Percentiles rank a stretch among this genome's conserved stretches.
Evolutionary conservation across 2,329 filamentous ascomycete species (phyloP).

Genomic region (Fusarium odoratissimum): DNA sequence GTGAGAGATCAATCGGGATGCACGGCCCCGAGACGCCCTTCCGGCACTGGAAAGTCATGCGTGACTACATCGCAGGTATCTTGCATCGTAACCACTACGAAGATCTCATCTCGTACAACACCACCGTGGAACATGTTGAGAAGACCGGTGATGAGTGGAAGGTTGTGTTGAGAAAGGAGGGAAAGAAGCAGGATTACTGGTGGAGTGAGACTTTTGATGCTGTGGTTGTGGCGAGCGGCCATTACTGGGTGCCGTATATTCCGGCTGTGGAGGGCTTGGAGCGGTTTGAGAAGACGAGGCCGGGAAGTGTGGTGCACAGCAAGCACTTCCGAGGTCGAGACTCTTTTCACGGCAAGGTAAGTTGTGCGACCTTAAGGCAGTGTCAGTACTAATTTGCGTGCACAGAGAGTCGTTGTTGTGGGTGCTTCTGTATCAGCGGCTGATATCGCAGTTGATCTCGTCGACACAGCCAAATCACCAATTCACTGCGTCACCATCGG

Average conservation of each 20-base stretch:
- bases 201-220: constrained; percentile 73
- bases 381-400: neutral
- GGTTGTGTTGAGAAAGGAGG: constrained; percentile 58
- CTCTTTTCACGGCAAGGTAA: constrained; percentile 58
- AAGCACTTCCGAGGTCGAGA: constrained; percentile 64
- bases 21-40: constrained; percentile 71
- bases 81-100: constrained; percentile 65
- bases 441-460: constrained; percentile 68
- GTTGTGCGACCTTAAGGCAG: neutral
- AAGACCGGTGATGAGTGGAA: constrained; percentile 64
- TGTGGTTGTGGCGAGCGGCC: constrained; percentile 69
- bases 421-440: constrained; percentile 73
- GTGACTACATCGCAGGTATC: constrained; percentile 64
- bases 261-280: constrained; percentile 61
- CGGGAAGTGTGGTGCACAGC: constrained; percentile 65
- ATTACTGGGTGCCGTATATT: constrained; percentile 70
- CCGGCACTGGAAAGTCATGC: constrained; percentile 68
- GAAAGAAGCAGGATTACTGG: constrained; percentile 64
- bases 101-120: constrained; percentile 64
- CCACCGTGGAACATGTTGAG: constrained; percentile 69
- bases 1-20: constrained; percentile 46
- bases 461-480: constrained; percentile 57
- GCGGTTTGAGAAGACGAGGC: constrained; percentile 57
- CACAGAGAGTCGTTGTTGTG: constrained; percentile 70
- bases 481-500: constrained; percentile 64